Percentiles rank a stretch among this genome's conserved stretches.
These are phyloP conservation scores for Eragrostis tef DNA, from an alignment of 202 grass and related monocot genomes.

Conservation along the genomic window DNA sequence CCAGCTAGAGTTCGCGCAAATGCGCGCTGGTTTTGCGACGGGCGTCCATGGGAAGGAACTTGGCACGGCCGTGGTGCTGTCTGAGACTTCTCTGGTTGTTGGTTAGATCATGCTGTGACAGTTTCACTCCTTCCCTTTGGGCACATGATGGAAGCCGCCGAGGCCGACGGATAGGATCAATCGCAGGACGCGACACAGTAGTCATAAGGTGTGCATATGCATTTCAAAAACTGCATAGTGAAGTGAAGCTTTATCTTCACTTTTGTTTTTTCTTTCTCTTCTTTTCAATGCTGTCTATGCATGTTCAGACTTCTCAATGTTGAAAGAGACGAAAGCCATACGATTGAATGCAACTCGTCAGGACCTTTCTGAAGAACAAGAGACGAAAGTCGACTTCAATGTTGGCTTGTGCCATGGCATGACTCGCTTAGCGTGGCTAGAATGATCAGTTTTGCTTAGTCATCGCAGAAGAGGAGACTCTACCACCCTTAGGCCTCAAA, in stretches of 20 bases:
- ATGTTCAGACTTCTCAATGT: too few relatives aligned
- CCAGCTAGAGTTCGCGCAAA: too few relatives aligned
- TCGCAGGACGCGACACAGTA: neutral
- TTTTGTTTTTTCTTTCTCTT: neutral
- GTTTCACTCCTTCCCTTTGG: slow-evolving; percentile 81
- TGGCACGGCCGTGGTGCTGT: neutral
- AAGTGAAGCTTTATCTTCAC: neutral
- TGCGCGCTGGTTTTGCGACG: neutral
- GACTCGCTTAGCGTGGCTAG: too few relatives aligned
- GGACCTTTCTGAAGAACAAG: too few relatives aligned
- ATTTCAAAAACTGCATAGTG: neutral
- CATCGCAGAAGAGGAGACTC: too few relatives aligned
- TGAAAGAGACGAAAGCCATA: too few relatives aligned
- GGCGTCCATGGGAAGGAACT: neutral
- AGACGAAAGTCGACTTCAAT: too few relatives aligned
- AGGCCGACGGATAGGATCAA: neutral
- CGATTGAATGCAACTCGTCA: too few relatives aligned
- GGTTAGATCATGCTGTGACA: slow-evolving; percentile 94
- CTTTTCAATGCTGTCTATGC: neutral
- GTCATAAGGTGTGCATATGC: neutral
- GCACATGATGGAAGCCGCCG: slow-evolving; percentile 16
- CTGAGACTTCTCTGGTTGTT: neutral
- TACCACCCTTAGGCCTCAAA: too few relatives aligned
- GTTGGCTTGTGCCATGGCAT: too few relatives aligned
- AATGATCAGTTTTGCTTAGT: too few relatives aligned